Evolutionary conservation across 129 eudicot species (phyloP).

Genomic region (Erigeron canadensis): DNA sequence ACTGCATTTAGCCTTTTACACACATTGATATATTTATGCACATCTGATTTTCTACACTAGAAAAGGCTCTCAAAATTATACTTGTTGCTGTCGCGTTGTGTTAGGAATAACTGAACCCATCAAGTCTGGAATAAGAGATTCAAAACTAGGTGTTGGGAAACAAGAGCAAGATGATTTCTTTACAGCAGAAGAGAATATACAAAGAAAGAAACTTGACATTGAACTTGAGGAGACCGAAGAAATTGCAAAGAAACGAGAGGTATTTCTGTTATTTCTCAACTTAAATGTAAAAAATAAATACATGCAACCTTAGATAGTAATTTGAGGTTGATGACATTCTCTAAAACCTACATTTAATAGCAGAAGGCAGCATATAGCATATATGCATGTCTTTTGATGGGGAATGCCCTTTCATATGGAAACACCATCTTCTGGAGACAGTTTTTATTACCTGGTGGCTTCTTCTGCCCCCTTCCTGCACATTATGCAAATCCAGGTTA

Average conservation of each 20-base stretch:
- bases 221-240: constrained; percentile 95
- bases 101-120: constrained; percentile 93
- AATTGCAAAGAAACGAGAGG: constrained; percentile 91
- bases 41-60: background rate
- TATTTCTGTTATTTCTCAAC: constrained; percentile 36
- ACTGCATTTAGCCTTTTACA: background rate
- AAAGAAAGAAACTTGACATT: constrained; percentile 82
- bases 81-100: constrained; percentile 6
- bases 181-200: constrained; percentile 96
- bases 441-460: constrained; percentile 98
- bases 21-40: background rate
- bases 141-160: constrained; percentile 82
- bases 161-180: constrained; percentile 96
- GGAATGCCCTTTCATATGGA: constrained; percentile 56
- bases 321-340: constrained; percentile 58
- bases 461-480: constrained; percentile 89
- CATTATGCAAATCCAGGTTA: constrained; percentile 97
- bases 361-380: constrained; percentile 94
- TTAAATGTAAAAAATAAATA: constrained; percentile 5
- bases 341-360: constrained; percentile 71
- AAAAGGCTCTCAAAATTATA: background rate
- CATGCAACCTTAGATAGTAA: constrained; percentile 24
- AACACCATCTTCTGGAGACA: constrained; percentile 83
- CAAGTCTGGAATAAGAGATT: constrained; percentile 93
- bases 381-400: constrained; percentile 92